phyloP scores from a whole-genome alignment of 23 red algal species.

The Agarophyton chilense region DNA sequence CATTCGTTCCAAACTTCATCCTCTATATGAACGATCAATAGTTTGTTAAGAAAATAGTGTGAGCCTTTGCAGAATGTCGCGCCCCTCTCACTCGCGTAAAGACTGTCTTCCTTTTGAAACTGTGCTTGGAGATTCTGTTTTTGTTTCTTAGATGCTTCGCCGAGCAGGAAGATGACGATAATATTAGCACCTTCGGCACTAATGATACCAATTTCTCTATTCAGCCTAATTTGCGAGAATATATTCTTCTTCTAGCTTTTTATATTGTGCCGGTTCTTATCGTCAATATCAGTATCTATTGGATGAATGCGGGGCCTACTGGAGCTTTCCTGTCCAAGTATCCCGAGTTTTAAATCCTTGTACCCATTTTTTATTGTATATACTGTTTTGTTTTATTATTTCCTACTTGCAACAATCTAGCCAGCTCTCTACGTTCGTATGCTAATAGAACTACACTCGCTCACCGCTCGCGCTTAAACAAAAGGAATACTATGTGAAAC shows the following conservation, averaged over 20 bases:
- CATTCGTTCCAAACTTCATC: too few species aligned
- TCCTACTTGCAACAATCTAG: too few species aligned
- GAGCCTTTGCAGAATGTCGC: conserved; percentile 12
- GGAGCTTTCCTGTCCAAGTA: conserved; percentile 30
- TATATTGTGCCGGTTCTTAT: conserved; percentile 50
- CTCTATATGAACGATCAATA: too few species aligned
- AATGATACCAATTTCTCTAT: not conserved
- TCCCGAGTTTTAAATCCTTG: conserved; percentile 7
- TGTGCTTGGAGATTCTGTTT: conserved; percentile 47
- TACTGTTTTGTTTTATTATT: conserved; percentile 14
- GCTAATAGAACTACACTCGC: too few species aligned
- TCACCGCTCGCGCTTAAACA: too few species aligned
- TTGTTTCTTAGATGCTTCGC: conserved; percentile 31
- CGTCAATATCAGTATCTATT: conserved; percentile 41
- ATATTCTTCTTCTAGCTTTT: conserved; percentile 15
- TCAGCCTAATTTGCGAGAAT: conserved; percentile 25
- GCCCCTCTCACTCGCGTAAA: conserved; percentile 32
- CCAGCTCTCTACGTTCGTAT: too few species aligned
- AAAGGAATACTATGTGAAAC: too few species aligned
- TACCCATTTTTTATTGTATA: conserved; percentile 8
- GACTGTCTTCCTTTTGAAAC: conserved; percentile 46
- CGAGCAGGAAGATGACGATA: conserved; percentile 9
- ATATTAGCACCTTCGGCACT: not conserved
- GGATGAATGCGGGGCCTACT: conserved; percentile 33
- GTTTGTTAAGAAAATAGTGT: too few species aligned